Evolutionary conservation across 2,329 filamentous ascomycete species (phyloP), one percentile per base, ranked within the genome.

Genomic region (Chaetomiaceae sp.): DNA sequence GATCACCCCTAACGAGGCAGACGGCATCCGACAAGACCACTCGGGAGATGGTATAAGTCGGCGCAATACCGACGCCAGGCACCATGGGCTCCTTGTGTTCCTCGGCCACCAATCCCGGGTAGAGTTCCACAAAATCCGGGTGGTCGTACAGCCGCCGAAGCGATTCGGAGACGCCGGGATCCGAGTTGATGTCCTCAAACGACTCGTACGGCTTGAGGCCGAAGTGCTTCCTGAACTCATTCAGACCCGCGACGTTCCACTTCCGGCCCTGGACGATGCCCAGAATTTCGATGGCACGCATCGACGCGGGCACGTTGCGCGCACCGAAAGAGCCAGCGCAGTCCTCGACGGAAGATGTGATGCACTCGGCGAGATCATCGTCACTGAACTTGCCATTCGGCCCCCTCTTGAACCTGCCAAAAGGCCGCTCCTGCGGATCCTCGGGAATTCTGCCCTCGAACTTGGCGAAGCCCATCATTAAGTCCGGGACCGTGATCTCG

Each of bases 221-320:
- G 62, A 92, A 91, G 71, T 90, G 87, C 66, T 87, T 85, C 48
- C 89, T 80, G 75, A 94, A 95, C 72, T 94, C 89, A 64, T 95
- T 95, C 56, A 95, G 74, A 0, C 86, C 85, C 0, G 86, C 85
- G 8, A 90, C 71, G 56, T 90, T 85, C 89, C 89, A 95, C 51
- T 79, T 78, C 41, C 89, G 78, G 3, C 86, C 82, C 56, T 90
- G 87, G 43, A 89, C 75, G 53, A 95, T 94, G 38, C 88, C 89
- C 6, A 94, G 74, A 32, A 94, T 86, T 67, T 94, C 89, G 14
- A 94, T 80, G 1, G 85, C 82, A 58, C 84, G 81, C 75, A 95
- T 80, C 27, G 85, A 79, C 20, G 81, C 77, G 0, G 90, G 89
- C 0, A 92, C 85, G 55, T 89, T 87, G 13, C 83, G 82, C 0